These are phyloP conservation scores for Apocynum venetum DNA, from an alignment of 257 asterid genomes.

Conservation along the genomic window DNA sequence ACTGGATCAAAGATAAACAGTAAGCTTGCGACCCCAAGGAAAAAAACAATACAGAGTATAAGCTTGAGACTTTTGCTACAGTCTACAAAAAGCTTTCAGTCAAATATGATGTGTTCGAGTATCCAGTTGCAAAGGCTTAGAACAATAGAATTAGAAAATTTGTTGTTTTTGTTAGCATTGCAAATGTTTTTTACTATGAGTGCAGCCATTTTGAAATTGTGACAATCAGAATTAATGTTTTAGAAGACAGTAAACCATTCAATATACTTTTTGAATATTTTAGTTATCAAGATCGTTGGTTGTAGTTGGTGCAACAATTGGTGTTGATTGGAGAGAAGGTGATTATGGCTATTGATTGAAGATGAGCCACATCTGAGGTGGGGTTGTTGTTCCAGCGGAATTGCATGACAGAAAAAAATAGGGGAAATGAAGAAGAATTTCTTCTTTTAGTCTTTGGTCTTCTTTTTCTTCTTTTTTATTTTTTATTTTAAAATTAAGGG, in stretches of 20 bases:
- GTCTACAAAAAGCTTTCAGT: slow-evolving; percentile 50
- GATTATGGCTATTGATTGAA: too few species aligned
- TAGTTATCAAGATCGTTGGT: background rate
- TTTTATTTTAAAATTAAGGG: too few species aligned
- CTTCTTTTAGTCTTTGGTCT: too few species aligned
- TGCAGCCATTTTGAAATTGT: background rate
- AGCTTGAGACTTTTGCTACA: slow-evolving; percentile 42
- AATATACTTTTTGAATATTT: background rate
- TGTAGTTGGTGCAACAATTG: too few species aligned
- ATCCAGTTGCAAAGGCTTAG: slow-evolving; percentile 33
- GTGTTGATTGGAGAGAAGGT: too few species aligned
- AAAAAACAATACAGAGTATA: slow-evolving; percentile 40
- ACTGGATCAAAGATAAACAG: slow-evolving; percentile 83
- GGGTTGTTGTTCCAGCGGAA: too few species aligned
- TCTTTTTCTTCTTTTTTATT: too few species aligned
- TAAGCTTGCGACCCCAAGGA: slow-evolving; percentile 40
- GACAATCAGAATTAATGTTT: background rate
- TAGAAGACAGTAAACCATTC: background rate
- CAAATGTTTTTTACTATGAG: background rate
- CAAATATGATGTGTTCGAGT: slow-evolving; percentile 44
- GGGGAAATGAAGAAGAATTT: too few species aligned
- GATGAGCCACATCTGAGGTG: too few species aligned
- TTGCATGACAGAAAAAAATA: too few species aligned
- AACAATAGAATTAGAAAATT: background rate
- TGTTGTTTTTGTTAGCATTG: background rate